Evolutionary conservation across 345 rosid species (phyloP), one percentile per base, ranked within the genome.

Genomic region (Corchorus olitorius): DNA sequence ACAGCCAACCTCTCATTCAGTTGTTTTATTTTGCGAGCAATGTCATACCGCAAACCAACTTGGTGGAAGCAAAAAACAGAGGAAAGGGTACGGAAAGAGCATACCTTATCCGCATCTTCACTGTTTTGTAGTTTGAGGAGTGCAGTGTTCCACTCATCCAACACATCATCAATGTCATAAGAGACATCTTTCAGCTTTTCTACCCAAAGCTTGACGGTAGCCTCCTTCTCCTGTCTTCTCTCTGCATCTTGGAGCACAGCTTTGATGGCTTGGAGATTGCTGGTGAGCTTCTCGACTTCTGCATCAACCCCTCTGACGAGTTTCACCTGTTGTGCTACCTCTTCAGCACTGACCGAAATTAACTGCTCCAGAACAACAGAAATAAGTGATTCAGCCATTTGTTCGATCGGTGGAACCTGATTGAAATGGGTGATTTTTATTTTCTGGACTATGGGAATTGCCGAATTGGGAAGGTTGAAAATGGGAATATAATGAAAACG

Each of bases 111-210:
- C 13, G 4, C 37, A n/a, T 59, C 64, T 59, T 9, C 14, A 13
- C 9, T 27, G 22, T n/a, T 9, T 3, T 59, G 4, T 20, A 5
- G 6, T 59, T 20, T 33, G 65, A 60, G 65, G 10, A 22, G 0
- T 60, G 15, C 35, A 9, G 61, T 75, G 20, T 39, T 75, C 72
- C 71, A 65, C 78, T 39, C 72, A 53, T 75, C 72, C 64, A 75
- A 34, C 15, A 65, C 64, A 13, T 65, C 72, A 2, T 75, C 72
- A 5, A 65, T 41, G 16, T 75, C 72, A 9, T 49, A 75, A n/a
- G 64, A 65, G 0, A 39, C 20, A 4, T 54, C 65, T 53, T 27
- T 53, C 1, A 75, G 64, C 41, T 53, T 54, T 6, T 41, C 41
- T 8, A 75, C 3, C 78, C 72, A 66, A 14, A 13, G 10, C 46